Conservation (phyloP, 225 moss, liverwort and hornwort species). For the Polytrichum formosum region DNA sequence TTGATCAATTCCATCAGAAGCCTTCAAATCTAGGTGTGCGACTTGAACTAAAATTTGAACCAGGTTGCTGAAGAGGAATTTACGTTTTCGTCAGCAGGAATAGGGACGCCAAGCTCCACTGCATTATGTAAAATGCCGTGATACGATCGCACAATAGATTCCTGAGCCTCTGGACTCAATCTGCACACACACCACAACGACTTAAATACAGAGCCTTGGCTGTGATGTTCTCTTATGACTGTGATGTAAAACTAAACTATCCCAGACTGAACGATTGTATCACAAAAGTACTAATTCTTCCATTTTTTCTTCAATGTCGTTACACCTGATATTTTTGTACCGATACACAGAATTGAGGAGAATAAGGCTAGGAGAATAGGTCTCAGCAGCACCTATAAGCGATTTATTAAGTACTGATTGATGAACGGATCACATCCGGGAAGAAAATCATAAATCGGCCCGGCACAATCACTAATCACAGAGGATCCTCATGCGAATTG, state of each 20-base stretch:
- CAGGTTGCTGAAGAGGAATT: constrained; percentile 7
- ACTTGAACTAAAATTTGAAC: constrained; percentile 10
- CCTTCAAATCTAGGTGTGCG: constrained; percentile 4
- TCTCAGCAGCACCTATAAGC: too few species aligned
- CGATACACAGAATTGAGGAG: neutral
- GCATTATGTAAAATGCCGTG: constrained; percentile 39
- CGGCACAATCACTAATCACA: too few species aligned
- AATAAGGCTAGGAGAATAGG: too few species aligned
- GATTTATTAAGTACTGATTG: too few species aligned
- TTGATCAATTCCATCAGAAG: constrained; percentile 15
- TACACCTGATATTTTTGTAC: neutral
- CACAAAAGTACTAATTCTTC: neutral
- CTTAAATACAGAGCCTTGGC: neutral
- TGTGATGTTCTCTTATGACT: neutral
- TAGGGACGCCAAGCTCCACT: constrained; percentile 59
- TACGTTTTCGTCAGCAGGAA: constrained; percentile 58
- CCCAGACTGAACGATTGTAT: neutral
- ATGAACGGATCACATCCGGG: too few species aligned
- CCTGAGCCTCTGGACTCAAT: constrained; percentile 42
- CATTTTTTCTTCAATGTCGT: neutral
- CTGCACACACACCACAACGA: constrained; percentile 36
- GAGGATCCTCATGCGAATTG: too few species aligned
- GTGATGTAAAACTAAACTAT: constrained; percentile 7
- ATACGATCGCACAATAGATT: constrained; percentile 52
- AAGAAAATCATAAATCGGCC: too few species aligned